These are phyloP conservation scores for Colletotrichum sublineola DNA, from an alignment of 2,329 filamentous ascomycete species.

Conservation along the genomic window DNA sequence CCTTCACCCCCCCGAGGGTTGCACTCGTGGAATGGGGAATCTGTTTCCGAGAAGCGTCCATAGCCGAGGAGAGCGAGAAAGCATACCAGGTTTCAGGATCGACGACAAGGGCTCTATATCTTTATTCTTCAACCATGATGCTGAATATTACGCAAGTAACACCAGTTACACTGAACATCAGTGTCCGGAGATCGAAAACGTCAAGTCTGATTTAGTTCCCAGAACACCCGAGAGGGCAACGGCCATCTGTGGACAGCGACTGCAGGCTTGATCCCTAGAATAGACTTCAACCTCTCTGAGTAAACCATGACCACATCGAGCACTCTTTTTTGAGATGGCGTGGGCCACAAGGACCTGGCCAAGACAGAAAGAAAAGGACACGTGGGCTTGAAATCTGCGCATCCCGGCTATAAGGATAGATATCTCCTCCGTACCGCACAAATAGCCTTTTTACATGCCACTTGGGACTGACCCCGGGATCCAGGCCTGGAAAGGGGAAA, in stretches of 20 bases:
- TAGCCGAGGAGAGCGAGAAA: slow-evolving; percentile 16
- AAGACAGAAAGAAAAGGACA: not conserved
- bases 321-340: slow-evolving; percentile 20
- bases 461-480: slow-evolving; percentile 13
- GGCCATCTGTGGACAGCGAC: not conserved
- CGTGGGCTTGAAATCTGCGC: slow-evolving; percentile 11
- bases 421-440: not conserved
- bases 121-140: not conserved
- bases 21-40: no score
- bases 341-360: not conserved
- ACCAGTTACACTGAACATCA: slow-evolving; percentile 5
- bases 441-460: slow-evolving; percentile 7
- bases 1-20: not conserved
- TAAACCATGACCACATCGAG: slow-evolving; percentile 23
- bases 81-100: slow-evolving; percentile 21
- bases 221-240: not conserved
- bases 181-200: not conserved
- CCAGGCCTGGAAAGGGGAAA: slow-evolving; percentile 7
- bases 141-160: slow-evolving; percentile 15
- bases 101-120: slow-evolving; percentile 23
- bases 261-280: slow-evolving; percentile 33
- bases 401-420: slow-evolving; percentile 9
- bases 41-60: no score
- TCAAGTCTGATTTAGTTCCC: not conserved
- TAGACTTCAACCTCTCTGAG: not conserved